Evolutionary conservation across 768 basidiomycete species (phyloP).

Genomic region (Pisolithus orientalis): DNA sequence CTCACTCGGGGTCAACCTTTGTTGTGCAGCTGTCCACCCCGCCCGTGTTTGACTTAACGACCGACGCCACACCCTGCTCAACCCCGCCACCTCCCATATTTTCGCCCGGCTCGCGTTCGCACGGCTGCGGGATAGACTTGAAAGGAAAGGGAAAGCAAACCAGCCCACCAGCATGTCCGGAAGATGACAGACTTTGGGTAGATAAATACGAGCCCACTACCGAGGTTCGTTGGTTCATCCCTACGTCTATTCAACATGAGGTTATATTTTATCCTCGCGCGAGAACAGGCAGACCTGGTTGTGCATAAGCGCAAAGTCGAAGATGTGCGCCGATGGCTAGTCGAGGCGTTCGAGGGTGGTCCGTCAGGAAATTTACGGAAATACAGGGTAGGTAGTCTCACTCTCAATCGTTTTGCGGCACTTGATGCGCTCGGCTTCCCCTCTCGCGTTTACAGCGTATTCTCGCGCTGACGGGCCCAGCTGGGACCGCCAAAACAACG

Average conservation of each 20-base stretch:
- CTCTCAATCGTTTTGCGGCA: neutral
- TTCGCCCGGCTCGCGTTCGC: neutral
- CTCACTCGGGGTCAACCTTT: neutral
- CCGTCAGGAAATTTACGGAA: conserved; percentile 57
- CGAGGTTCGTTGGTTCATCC: conserved; percentile 37
- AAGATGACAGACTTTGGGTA: conserved; percentile 49
- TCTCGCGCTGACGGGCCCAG: conserved; percentile 79
- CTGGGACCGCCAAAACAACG: conserved; percentile 88
- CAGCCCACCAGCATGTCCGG: neutral
- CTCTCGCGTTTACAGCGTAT: conserved; percentile 52
- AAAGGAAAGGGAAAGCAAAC: conserved; percentile 22
- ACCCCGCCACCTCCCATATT: conserved; percentile 1
- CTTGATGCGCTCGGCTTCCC: neutral
- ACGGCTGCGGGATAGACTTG: conserved; percentile 2
- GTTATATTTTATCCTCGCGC: neutral
- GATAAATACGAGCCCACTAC: conserved; percentile 57
- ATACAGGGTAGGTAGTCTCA: conserved; percentile 57
- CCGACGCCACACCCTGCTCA: conserved; percentile 6
- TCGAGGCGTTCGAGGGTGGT: conserved; percentile 65
- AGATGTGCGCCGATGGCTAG: conserved; percentile 69
- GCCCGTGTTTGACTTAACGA: conserved; percentile 18
- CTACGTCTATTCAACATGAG: neutral
- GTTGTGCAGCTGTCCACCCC: conserved; percentile 11
- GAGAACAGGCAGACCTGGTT: conserved; percentile 57
- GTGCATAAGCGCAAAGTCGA: conserved; percentile 78